A percentile compares a stretch with the other conserved stretches of the same genome.
Evolutionary conservation across 352 stramenopile species (phyloP).

Genomic region (Pythium apleroticum): DNA sequence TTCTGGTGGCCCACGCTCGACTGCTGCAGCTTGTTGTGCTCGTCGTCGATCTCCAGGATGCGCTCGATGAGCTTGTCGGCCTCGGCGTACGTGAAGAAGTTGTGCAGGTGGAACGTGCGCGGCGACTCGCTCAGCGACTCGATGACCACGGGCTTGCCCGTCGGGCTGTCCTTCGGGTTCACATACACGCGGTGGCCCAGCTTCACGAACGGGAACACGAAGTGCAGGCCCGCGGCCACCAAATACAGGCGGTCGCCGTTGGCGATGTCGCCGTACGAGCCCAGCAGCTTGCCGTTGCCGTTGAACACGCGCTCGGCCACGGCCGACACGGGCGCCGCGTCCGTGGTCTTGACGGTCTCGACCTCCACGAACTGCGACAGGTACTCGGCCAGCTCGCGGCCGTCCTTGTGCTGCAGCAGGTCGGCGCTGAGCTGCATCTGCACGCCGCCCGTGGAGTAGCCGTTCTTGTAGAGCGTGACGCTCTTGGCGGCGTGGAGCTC

Average conservation of each 20-base stretch:
- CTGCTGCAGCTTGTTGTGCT: constrained; percentile 80
- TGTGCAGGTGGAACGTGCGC: constrained; percentile 82
- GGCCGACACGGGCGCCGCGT: constrained; percentile 27
- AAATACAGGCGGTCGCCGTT: constrained; percentile 66
- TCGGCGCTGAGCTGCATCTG: constrained; percentile 65
- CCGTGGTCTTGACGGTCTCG: constrained; percentile 41
- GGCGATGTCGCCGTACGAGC: constrained; percentile 53
- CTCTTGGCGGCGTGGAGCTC: constrained; percentile 47
- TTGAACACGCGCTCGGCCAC: constrained; percentile 77
- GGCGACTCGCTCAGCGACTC: constrained; percentile 81
- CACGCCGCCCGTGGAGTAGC: constrained; percentile 73
- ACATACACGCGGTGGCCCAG: constrained; percentile 71
- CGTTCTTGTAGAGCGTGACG: constrained; percentile 80
- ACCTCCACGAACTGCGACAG: constrained; percentile 81
- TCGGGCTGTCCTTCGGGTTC: constrained; percentile 51
- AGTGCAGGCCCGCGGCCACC: constrained; percentile 66
- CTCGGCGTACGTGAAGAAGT: constrained; percentile 86
- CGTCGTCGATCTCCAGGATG: constrained; percentile 81
- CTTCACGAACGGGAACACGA: constrained; percentile 82
- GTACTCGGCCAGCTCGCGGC: constrained; percentile 66
- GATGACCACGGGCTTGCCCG: constrained; percentile 57
- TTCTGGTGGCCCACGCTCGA: constrained; percentile 74
- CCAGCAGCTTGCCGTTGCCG: constrained; percentile 52
- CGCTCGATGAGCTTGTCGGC: constrained; percentile 77
- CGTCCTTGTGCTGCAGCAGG: constrained; percentile 49